Base-by-base conservation (phyloP, 1,284 basidiomycete genomes). In the Violaceomyces palustris region DNA sequence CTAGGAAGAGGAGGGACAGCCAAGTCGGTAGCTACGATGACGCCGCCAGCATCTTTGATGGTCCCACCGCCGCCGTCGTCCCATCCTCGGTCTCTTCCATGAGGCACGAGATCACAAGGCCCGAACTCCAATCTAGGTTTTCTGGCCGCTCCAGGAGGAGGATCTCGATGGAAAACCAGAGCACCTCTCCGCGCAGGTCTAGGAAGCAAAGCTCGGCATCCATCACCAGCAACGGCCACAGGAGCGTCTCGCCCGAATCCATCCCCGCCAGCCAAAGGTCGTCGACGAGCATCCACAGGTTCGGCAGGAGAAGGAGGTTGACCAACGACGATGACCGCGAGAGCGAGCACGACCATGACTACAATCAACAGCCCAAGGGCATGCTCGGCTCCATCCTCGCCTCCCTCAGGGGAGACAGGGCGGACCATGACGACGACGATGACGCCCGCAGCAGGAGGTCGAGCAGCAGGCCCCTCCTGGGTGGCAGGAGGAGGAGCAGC, bases 1-100 rank as follows among this genome's bases (percentile, higher is more conserved):
- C 22, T 5, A 46, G 69, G 25, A 42, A 51, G 3, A 46, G 67
- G 11, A 36, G 67, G 27, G 69, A 73, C 32, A 69, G 65, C 28
- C 70, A 73, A 30, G 60, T 73, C 4, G 65, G 61, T 19, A 69
- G 64, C 54, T 73, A 73, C 39, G 69, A 68, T 21, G 65, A 69
- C 29, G 39, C 24, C 8, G 64, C 50, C 17, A 64, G 61, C 35
- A 64, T 73, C 44, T 73, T 72, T 35, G 70, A 73, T 24, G 70
- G 70, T 6, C 70, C 70, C 0, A 44, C 57, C 8, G 69, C 67
- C 6, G 70, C 66, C 10, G 59, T 59, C 22, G 69, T 73, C 11
- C 70, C 70, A 12, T 69, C 65, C 39, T 66, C 62, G 6, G 51
- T 72, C 27, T 55, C 44, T 45, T 53, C 55, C 34, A 62, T 58